Evolutionary conservation across 2,329 filamentous ascomycete genomes (phyloP), one percentile per base, ranked within the genome.

Genomic region (Aspergillus tamarii): DNA sequence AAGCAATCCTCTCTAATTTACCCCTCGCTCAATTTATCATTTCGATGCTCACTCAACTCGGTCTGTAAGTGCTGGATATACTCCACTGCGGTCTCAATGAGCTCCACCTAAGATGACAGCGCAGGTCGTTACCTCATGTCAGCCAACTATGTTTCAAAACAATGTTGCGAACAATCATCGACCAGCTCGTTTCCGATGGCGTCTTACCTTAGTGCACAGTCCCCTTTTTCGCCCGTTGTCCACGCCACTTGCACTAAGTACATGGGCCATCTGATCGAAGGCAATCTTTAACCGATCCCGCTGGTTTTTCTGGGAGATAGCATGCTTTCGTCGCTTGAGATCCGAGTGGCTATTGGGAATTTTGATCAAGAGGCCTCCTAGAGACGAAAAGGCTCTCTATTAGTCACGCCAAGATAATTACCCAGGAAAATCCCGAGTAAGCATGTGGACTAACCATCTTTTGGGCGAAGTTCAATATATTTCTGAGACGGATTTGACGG

Each of bases 31-130:
- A 16, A 4, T 54, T 50, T 21, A 12, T 19, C 23, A 12, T 39
- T 36, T 48, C 41, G 34, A 39, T 16, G 23, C 30, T 9, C 30
- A n/a, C 23, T 39, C 16, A 67, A 30, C 30, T 64, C 55, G 19
- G 46, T 46, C 48, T 67, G 63, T 23, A 67, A 53, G 4, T 32
- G 23, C 21, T 62, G 60, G 23, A 67, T 67, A 53, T 67, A 67
- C 12, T 60, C 63, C n/a, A 66, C 61, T 12, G 65, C 61, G 4
- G 65, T 57, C n/a, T 67, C 65, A 8, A 67, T 21, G 34, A 67
- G 30, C 19, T 67, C 65, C 23, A 63, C 63, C 65, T 67, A 41
- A 46, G n/a, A 16, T 48, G 28, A 36, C n/a, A 11, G 30, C 10
- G 21, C 30, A 21, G 4, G 19, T 19, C 28, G 23, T 53, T 30